Conservation (phyloP, 768 basidiomycete genomes). For the Serendipita sp. region DNA sequence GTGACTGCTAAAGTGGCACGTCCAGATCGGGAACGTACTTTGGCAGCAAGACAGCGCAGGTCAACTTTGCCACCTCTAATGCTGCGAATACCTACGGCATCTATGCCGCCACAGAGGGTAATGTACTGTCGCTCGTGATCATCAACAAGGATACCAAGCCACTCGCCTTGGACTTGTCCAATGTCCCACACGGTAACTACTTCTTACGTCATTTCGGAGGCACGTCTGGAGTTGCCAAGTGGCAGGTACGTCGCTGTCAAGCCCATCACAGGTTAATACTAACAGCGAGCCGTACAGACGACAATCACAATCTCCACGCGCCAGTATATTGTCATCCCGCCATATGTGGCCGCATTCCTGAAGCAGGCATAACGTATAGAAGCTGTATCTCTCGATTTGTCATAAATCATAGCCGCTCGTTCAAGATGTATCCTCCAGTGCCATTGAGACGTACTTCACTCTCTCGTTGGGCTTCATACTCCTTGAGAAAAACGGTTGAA, state of each 20-base stretch:
- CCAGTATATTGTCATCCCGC: conserved; percentile 21
- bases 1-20: background rate
- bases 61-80: conserved; percentile 26
- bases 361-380: conserved; percentile 13
- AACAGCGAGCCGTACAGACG: conserved; percentile 12
- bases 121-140: conserved; percentile 28
- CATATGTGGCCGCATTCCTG: conserved; percentile 24
- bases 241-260: conserved; percentile 24
- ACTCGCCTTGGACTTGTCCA: conserved; percentile 25
- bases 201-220: conserved; percentile 43
- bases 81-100: conserved; percentile 26
- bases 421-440: too few species aligned
- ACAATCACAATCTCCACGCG: conserved; percentile 19
- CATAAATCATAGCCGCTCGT: background rate
- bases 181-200: conserved; percentile 32
- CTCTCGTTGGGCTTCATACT: too few species aligned
- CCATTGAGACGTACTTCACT: too few species aligned
- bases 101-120: conserved; percentile 30
- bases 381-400: background rate
- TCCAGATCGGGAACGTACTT: conserved; percentile 31
- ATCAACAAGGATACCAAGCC: conserved; percentile 34
- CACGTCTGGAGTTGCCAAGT: conserved; percentile 34
- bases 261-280: background rate
- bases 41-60: conserved; percentile 27
- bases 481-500: too few species aligned